phyloP scores from a whole-genome alignment of 164 flowering plant genomes.

The Piper longum region DNA sequence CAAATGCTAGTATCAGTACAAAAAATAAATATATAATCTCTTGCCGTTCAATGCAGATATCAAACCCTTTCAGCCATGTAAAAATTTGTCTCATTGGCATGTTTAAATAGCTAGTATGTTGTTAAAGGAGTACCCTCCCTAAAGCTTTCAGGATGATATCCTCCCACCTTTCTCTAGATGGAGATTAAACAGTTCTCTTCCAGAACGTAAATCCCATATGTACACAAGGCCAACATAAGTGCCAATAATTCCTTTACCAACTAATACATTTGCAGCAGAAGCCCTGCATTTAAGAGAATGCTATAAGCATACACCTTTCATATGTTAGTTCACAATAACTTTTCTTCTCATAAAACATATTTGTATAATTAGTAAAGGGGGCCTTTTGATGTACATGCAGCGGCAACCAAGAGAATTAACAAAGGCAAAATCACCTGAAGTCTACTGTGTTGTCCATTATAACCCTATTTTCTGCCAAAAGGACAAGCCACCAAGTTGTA shows the following conservation, averaged over 20 bases:
- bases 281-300: conserved; percentile 34
- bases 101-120: too few relatives aligned
- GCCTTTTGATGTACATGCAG: too few relatives aligned
- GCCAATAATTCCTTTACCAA: conserved; percentile 59
- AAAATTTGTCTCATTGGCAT: too few relatives aligned
- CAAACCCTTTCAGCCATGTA: too few relatives aligned
- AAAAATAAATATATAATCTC: too few relatives aligned
- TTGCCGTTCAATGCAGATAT: too few relatives aligned
- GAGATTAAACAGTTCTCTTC: conserved; percentile 35
- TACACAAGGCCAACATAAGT: conserved; percentile 60
- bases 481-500: conserved; percentile 63
- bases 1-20: not conserved
- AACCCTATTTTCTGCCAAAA: conserved; percentile 43
- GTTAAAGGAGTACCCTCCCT: too few relatives aligned
- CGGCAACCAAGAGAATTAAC: too few relatives aligned
- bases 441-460: conserved; percentile 49
- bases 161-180: conserved; percentile 47
- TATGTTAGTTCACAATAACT: too few relatives aligned
- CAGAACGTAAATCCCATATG: conserved; percentile 70
- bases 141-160: not conserved
- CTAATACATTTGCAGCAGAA: conserved; percentile 32
- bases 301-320: too few relatives aligned
- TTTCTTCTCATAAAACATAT: too few relatives aligned
- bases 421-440: conserved; percentile 35
- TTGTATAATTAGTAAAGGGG: too few relatives aligned